Percentiles rank a stretch among this genome's conserved stretches.
Conservation (phyloP, 192 early-diverging fungal species). For the Anaeromyces robustus region DNA sequence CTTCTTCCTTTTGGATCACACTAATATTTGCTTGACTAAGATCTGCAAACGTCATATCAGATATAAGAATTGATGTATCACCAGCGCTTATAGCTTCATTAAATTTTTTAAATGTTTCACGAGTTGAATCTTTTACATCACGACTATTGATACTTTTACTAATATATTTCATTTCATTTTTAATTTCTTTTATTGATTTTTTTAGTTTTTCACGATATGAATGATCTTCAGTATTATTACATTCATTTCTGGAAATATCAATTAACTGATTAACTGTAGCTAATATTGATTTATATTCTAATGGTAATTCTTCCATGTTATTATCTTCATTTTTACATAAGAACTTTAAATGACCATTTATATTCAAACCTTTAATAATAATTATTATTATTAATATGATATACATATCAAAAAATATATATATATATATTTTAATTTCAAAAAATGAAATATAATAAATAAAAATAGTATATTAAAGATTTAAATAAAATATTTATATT, state of each 20-base stretch:
- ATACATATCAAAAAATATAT: too few species aligned
- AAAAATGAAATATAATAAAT: too few species aligned
- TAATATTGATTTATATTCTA: background rate
- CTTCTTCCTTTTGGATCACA: background rate
- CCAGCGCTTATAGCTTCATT: background rate
- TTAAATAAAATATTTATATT: too few species aligned
- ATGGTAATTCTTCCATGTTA: background rate
- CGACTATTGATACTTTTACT: background rate
- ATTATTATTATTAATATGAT: too few species aligned
- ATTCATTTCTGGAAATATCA: background rate
- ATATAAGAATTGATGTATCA: background rate
- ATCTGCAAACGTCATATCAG: background rate
- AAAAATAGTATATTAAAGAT: too few species aligned
- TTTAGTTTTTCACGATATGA: background rate
- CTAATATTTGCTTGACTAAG: background rate
- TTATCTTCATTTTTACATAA: background rate
- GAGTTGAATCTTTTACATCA: background rate
- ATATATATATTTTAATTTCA: too few species aligned
- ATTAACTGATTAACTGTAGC: background rate
- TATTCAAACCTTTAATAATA: background rate
- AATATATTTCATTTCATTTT: background rate
- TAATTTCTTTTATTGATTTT: background rate
- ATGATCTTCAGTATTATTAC: background rate
- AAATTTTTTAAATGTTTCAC: background rate
- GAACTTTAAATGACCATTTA: background rate